These are phyloP conservation scores for Westerdykella sp. DNA, from an alignment of 2,329 filamentous ascomycete genomes.

Conservation along the genomic window DNA sequence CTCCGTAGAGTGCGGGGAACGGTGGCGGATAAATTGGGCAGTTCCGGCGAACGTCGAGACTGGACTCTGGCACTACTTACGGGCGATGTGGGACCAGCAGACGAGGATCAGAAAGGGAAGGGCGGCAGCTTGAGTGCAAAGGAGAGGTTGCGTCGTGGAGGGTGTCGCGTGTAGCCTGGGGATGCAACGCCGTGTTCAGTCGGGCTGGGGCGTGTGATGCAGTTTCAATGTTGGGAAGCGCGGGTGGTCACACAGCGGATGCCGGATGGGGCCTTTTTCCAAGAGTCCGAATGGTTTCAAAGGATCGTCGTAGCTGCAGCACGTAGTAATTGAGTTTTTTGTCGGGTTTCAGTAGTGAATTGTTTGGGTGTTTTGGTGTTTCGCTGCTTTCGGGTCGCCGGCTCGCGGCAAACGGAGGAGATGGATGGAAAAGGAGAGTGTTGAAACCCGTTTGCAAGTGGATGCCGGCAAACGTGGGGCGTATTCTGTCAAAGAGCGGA, in stretches of 20 bases:
- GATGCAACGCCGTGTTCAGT: constrained; percentile 21
- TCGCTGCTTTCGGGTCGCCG: constrained; percentile 5
- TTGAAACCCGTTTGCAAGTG: no score
- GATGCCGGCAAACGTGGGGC: no score
- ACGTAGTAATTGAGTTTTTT: no score
- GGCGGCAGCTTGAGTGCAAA: background rate
- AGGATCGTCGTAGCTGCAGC: no score
- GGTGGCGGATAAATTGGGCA: constrained; percentile 32
- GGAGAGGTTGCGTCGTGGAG: constrained; percentile 13
- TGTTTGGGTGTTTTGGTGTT: constrained; percentile 9
- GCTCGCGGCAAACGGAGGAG: constrained; percentile 1
- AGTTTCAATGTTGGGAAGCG: background rate
- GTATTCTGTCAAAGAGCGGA: constrained; percentile 32
- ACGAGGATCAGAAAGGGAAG: constrained; percentile 1
- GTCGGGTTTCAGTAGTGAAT: background rate
- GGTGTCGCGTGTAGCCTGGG: constrained; percentile 19
- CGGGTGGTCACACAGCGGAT: no score
- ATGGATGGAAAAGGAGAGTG: constrained; percentile 1
- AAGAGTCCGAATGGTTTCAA: constrained; percentile 6
- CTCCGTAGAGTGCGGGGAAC: constrained; percentile 30
- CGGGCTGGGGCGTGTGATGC: constrained; percentile 25
- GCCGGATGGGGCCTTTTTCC: no score
- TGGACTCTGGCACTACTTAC: constrained; percentile 1
- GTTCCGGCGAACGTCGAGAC: constrained; percentile 1
- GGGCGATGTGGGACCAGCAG: constrained; percentile 13